Base-by-base conservation (phyloP, 495 filamentous ascomycete species). In the Hypomontagnella submonticulosa region DNA sequence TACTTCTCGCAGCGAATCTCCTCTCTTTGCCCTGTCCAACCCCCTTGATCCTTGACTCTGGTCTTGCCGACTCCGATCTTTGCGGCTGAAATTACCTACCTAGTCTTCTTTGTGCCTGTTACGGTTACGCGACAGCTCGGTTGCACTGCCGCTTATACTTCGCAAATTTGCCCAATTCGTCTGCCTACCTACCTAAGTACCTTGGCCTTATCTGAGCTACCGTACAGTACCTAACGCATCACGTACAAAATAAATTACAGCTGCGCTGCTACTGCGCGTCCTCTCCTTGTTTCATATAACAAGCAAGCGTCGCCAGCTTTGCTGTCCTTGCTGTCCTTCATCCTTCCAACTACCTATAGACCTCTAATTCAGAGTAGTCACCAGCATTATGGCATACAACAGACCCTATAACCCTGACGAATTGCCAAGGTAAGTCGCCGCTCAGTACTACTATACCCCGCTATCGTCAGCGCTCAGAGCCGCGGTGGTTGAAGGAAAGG, bases 351-450 rank as follows among this genome's bases (percentile, higher is more conserved):
- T 13, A 12, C 37, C 47, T 38, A 55, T n/a, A 15, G 50, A 51
- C 9, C 23, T 32, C 19, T 33, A 19, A 52, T 2, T 15, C 36
- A 38, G 4, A 27, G 23, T 6, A 27, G 23, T 6, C 23, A 27
- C 57, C 30, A 49, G 37, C 61, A 63, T 57, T 60, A 99, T 98
- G 95, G 95, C 95, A 30, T 98, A 99, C 84, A 97, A 96, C 75
- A 87, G 88, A 71, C 84, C 86, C 40, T 92, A 90, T 79, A 97
- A 99, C 72, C 94, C 94, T n/a, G 96, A 99, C 80, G 92, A 92
- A 77, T 87, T 99, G 60, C 95, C 95, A 76, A 92, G 92, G 89
- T 96, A 81, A 87, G 92, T 88, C 16, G 41, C 10, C 61, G 32
- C 13, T 32, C 9, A 42, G 38, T 50, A 37, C 52, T 58, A 36